Conservation (phyloP, 805 yeast genomes). For the Metschnikowia kofuensis region DNA sequence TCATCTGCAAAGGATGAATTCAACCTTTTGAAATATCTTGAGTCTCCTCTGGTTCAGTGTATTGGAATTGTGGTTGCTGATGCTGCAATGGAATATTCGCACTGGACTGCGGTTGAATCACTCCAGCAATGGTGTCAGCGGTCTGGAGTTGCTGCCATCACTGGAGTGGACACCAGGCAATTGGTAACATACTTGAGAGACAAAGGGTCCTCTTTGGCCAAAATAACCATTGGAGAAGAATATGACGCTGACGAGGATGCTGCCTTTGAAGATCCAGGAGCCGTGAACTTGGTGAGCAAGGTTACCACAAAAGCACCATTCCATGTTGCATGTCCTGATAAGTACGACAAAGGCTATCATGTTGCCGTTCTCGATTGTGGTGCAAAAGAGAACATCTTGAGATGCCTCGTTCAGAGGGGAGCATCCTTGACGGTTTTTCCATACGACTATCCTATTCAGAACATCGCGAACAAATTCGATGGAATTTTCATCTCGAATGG, state of each 20-base stretch:
- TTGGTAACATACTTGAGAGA: slow-evolving; percentile 91
- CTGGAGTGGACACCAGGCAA: slow-evolving; percentile 97
- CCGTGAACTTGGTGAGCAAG: slow-evolving; percentile 83
- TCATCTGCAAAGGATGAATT: slow-evolving; percentile 75
- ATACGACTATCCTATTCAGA: slow-evolving; percentile 88
- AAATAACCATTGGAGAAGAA: slow-evolving; percentile 85
- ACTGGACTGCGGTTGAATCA: slow-evolving; percentile 98
- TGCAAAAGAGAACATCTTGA: slow-evolving; percentile 93
- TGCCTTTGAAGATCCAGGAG: slow-evolving; percentile 87
- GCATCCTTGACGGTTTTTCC: slow-evolving; percentile 97
- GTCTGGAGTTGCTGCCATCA: slow-evolving; percentile 90
- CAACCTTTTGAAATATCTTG: slow-evolving; percentile 85
- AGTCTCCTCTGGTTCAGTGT: slow-evolving; percentile 88
- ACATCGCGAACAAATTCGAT: slow-evolving; percentile 87
- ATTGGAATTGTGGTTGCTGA: slow-evolving; percentile 95
- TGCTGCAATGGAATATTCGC: slow-evolving; percentile 93
- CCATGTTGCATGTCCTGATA: slow-evolving; percentile 67
- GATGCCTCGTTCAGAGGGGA: slow-evolving; percentile 92
- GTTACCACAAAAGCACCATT: slow-evolving; percentile 95
- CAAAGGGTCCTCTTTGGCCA: slow-evolving; percentile 91
- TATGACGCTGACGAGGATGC: slow-evolving; percentile 91
- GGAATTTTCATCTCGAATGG: slow-evolving; percentile 96
- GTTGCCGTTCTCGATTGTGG: slow-evolving; percentile 97
- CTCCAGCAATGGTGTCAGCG: slow-evolving; percentile 94
- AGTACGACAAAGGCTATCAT: slow-evolving; percentile 57